phyloP scores from a whole-genome alignment of 75 land plant genomes.

The Chamaecyparis obtusa region DNA sequence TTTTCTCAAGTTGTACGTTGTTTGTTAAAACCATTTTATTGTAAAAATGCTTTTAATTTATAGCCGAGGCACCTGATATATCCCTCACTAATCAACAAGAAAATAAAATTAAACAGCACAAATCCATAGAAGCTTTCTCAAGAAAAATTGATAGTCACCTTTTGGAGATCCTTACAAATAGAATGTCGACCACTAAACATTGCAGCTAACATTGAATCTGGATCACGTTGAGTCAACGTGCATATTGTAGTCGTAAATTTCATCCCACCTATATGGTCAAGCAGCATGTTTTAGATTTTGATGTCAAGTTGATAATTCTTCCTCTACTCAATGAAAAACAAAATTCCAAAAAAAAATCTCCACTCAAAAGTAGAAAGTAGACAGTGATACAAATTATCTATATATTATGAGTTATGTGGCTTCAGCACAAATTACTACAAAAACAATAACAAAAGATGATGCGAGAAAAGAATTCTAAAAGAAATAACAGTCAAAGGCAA shows the following conservation, averaged over 20 bases:
- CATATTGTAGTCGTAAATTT: slow-evolving; percentile 77
- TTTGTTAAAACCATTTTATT: too few relatives aligned
- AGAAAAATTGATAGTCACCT: slow-evolving; percentile 22
- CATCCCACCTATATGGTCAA: slow-evolving; percentile 59
- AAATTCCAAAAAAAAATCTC: not conserved
- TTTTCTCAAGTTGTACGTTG: too few relatives aligned
- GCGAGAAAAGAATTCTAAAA: not conserved
- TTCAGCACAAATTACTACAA: not conserved
- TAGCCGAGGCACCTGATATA: too few relatives aligned
- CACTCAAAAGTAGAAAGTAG: not conserved
- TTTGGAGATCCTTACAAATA: slow-evolving; percentile 42
- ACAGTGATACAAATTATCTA: not conserved
- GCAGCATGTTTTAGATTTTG: not conserved
- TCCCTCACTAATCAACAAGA: too few relatives aligned
- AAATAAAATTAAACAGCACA: not conserved
- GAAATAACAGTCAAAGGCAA: not conserved
- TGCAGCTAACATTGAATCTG: slow-evolving; percentile 91
- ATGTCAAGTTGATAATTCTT: not conserved
- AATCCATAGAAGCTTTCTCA: not conserved
- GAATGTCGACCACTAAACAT: slow-evolving; percentile 96
- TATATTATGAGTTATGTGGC: not conserved
- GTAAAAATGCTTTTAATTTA: too few relatives aligned
- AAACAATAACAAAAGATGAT: not conserved
- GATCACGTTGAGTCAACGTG: slow-evolving; percentile 82
- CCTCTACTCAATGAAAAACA: not conserved